Evolutionary conservation across 345 rosid genomes (phyloP), one percentile per base, ranked within the genome.

Genomic region (Corchorus olitorius): DNA sequence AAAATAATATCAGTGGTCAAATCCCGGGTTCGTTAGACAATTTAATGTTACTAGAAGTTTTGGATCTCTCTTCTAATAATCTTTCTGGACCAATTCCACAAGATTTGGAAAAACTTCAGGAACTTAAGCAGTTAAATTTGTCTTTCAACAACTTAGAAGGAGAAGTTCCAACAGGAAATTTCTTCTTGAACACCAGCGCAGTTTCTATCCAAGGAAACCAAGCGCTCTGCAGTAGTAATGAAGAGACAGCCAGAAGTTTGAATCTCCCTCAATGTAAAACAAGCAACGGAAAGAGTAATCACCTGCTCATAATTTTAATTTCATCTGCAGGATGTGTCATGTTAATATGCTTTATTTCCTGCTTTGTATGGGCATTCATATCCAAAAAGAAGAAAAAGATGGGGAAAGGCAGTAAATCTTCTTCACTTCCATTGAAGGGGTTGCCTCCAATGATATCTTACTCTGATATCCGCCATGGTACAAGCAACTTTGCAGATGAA

Each of bases 61-160:
- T 77, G 60, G 75, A 77, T 62, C 75, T 77, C 65, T 77, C 80
- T n/a, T 41, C 48, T 27, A 70, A 77, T 22, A 70, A 70, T n/a
- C 49, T 77, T n/a, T 60, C 70, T 4, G 75, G 80, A 20, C 6
- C 56, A 77, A 61, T 77, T 34, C 80, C 80, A 4, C 39, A 17
- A 2, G 65, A 50, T 13, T 75, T 79, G 71, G 50, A 4, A 49
- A 45, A 11, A 22, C 33, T 79, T 15, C 12, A 10, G 53, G 60
- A 34, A 11, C 52, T 79, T 12, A 1, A 34, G 55, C 5, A n/a
- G 12, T 45, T 79, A 7, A 70, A 79, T 67, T 53, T 79, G 9
- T 79, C 82, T 39, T 70, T 39, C 58, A 79, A 79, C 50, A 52
- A 75, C 61, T 53, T 77, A 39, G 80, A 77, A 61, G 80, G 80